phyloP scores from a whole-genome alignment of 371 early-diverging fungal genomes.

The Coemansia sp. region DNA sequence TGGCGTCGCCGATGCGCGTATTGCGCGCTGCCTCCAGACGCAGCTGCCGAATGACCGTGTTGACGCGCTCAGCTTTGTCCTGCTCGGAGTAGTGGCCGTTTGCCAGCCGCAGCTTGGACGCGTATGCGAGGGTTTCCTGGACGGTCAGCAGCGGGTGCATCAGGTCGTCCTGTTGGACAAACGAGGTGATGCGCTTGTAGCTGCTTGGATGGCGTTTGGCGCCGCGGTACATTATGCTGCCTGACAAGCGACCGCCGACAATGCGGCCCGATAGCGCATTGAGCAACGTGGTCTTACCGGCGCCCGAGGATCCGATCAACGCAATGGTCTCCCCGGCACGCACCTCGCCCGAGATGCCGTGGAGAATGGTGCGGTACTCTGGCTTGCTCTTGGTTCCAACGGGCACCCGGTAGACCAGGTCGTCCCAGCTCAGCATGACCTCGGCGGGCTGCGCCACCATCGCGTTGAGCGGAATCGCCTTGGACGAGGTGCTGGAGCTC shows the following conservation, averaged over 20 bases:
- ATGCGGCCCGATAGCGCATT: slow-evolving; percentile 56
- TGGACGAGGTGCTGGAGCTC: neutral
- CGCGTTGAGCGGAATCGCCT: too few relatives aligned
- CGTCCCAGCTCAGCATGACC: slow-evolving; percentile 35
- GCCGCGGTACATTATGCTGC: slow-evolving; percentile 63
- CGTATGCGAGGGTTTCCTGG: slow-evolving; percentile 56
- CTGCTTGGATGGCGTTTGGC: slow-evolving; percentile 55
- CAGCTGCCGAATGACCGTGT: slow-evolving; percentile 59
- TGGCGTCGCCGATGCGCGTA: slow-evolving; percentile 65
- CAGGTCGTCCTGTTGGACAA: slow-evolving; percentile 49
- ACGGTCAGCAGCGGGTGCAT: slow-evolving; percentile 56
- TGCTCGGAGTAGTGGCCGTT: slow-evolving; percentile 54
- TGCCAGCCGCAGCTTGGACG: slow-evolving; percentile 71
- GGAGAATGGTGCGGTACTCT: slow-evolving; percentile 46
- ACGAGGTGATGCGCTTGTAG: slow-evolving; percentile 63
- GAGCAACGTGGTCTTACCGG: slow-evolving; percentile 68
- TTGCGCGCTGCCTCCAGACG: slow-evolving; percentile 65
- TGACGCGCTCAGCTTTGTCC: slow-evolving; percentile 57
- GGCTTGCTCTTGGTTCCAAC: slow-evolving; percentile 18
- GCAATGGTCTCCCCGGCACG: slow-evolving; percentile 58
- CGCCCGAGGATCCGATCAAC: slow-evolving; percentile 74
- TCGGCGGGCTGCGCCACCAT: neutral
- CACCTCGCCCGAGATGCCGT: slow-evolving; percentile 51
- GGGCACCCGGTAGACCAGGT: slow-evolving; percentile 37
- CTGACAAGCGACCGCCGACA: slow-evolving; percentile 57